Evolutionary conservation across 108 stramenopile genomes (phyloP), one percentile per base, ranked within the genome.

Genomic region (Stephanodiscus minutulus): DNA sequence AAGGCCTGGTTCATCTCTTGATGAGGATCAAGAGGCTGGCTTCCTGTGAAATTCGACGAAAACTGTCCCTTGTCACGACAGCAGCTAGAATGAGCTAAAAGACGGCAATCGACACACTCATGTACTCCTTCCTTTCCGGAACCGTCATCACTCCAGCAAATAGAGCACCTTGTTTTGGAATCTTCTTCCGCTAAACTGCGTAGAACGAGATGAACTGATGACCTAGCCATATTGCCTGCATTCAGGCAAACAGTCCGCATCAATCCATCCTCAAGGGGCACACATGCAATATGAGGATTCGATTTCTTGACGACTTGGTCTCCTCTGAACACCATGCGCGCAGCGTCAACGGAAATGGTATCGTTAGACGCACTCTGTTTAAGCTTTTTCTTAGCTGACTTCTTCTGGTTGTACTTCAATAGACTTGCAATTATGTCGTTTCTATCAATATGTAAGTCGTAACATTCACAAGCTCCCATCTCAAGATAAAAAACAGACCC

Each of bases 101-200:
- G 59, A 20, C 85, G 85, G 73, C 90, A 91, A 3, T 48, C 49
- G 24, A 47, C 48, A 60, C 90, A 91, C 65, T 76, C 62, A 10
- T 72, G 31, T 17, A 91, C 67, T 41, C 46, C 29, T 37, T 77
- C 60, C 55, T 66, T 20, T 49, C 79, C 72, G n/a, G 44, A 9
- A 56, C 76, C 77, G 27, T 61, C 72, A 50, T 61, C 69, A 59
- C 68, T 82, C 86, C 86, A 91, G 66, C 87, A 90, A 39, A 90
- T 86, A 4, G 86, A 75, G 52, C 89, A 90, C 20, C 46, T 53
- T 25, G 36, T 33, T 21, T 22, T 25, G 13, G 76, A 28, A 33
- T 47, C 60, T 37, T 66, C 48, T 44, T 57, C 43, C 11, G 72
- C 41, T 43, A 66, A 73, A 43, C 60, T 46, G 47, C 67, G 68